A percentile compares a stretch with the other conserved stretches of the same genome.
phyloP scores from a whole-genome alignment of 495 filamentous ascomycete species.

The Chaetomidium leptoderma region DNA sequence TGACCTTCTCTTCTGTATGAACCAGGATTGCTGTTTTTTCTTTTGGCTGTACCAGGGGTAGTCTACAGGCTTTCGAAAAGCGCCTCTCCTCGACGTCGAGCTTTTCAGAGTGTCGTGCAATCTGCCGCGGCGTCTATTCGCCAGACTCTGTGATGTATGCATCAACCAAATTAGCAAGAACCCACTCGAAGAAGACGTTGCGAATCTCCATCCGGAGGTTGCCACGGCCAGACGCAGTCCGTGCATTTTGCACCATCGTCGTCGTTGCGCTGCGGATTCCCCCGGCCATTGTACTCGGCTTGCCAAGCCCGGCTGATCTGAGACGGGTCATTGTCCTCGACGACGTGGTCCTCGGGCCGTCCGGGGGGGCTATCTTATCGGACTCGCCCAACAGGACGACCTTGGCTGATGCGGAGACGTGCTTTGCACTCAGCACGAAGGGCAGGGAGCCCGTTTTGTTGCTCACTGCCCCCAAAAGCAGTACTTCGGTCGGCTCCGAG shows the following conservation, averaged over 20 bases:
- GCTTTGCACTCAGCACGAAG: constrained; percentile 47
- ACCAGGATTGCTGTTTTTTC: neutral
- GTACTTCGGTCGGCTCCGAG: constrained; percentile 63
- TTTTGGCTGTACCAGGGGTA: neutral
- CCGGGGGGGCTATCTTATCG: constrained; percentile 56
- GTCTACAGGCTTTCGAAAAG: constrained; percentile 36
- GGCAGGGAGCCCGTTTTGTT: constrained; percentile 66
- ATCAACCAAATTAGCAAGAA: constrained; percentile 50
- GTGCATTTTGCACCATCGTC: neutral
- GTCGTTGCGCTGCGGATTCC: constrained; percentile 20
- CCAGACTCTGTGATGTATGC: constrained; percentile 54
- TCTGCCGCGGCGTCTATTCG: constrained; percentile 32
- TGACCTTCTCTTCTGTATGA: neutral
- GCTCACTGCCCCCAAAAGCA: constrained; percentile 50
- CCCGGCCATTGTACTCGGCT: constrained; percentile 18
- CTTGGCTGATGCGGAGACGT: constrained; percentile 40
- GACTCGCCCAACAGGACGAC: constrained; percentile 54
- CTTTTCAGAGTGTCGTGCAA: constrained; percentile 27
- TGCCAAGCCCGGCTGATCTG: constrained; percentile 51
- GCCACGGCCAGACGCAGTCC: neutral
- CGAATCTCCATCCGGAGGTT: constrained; percentile 43
- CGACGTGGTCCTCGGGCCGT: constrained; percentile 28
- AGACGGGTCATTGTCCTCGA: constrained; percentile 46
- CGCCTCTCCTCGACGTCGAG: constrained; percentile 28
- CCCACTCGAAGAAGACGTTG: constrained; percentile 67